Evolutionary conservation across 768 basidiomycete species (phyloP), one percentile per base, ranked within the genome.

Genomic region (Nevesoporus exiguus): DNA sequence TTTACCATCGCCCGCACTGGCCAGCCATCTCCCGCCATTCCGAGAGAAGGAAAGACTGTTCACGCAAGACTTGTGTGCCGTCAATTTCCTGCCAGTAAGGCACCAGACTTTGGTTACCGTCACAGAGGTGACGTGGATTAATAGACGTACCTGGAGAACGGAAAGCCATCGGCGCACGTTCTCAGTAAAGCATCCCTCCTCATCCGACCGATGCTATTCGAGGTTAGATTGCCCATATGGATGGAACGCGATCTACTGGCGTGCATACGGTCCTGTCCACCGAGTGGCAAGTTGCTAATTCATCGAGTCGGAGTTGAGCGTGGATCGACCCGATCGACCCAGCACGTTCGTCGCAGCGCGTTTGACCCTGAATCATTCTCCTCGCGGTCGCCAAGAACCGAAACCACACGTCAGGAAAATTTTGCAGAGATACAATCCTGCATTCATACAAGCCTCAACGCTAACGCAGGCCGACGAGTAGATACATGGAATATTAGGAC

Each of bases 1-100:
- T 55, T 63, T 68, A 85, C 84, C 85, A 67, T 88, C 86, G 31
- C 86, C 86, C 27, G 83, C 86, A 61, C 82, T 85, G 3, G 84
- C 85, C 37, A 88, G 65, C 71, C 83, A 85, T 51, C 80, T 74
- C 2, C 82, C 84, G 30, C 80, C 78, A 8, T 76, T 68, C n/a
- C 78, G 77, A 2, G 85, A 86, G 55, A 86, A 86, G 1, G 75
- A 65, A 17, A 88, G 76, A 11, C 77, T 77, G 63, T 88, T 88
- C 41, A 88, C 78, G 65, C 86, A 88, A 10, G 85, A 84, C 31
- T 68, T 73, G 64, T 87, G 86, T 5, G 73, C 78, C 24, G 53
- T 56, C 22, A 76, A 57, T 58, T 62, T 67, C 55, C 74, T 75
- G 52, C 45, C 52, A 45, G 47, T 44, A n/a, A 6, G n/a, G 27